Base-by-base conservation (phyloP, 768 basidiomycete species). In the Pulveroboletus sp. region DNA sequence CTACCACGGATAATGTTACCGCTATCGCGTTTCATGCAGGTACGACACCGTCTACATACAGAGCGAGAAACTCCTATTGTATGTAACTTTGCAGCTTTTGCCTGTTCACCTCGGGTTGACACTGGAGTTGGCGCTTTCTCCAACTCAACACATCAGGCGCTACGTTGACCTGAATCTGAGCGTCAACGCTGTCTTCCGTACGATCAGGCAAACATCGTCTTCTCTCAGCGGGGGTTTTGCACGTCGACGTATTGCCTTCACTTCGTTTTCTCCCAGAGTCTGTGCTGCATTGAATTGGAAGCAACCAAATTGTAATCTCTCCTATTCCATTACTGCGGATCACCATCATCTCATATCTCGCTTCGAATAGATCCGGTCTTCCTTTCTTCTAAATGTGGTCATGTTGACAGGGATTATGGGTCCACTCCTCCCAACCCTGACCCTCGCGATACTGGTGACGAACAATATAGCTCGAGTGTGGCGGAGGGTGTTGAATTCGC, bases 251-350 rank as follows among this genome's bases (percentile, higher is more conserved):
- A 82, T 97, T 52, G 81, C 92, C n/a, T 93, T 99, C 64, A 85
- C 86, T 35, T 95, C 93, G 6, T 98, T 89, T 67, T 86, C 87
- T 42, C 90, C 94, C 8, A 85, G 89, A 63, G 81, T 93, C 0
- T 95, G 93, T 68, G 82, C 89, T 8, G 85, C 89, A 14, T 69
- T 97, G 48, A 98, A 99, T 62, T 98, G 95, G 96, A 99, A 99
- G 69, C 95, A 99, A 69, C 95, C 95, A 11, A 98, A 98, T 68
- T 98, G 95, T 92, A 71, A 69, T 33, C 24, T 37, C 43, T 33
- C 51, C 47, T 56, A 37, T 51, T 56, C 39, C 36, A 57, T 50
- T 56, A 3, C 40, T 62, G 53, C 60, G 58, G 57, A 57, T 60
- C 52, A 53, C 43, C 39, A n/a, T 38, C 47, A 38, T 49, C 56